phyloP scores from a whole-genome alignment of 2,329 filamentous ascomycete genomes.

The Scolecobasidium constrictum region DNA sequence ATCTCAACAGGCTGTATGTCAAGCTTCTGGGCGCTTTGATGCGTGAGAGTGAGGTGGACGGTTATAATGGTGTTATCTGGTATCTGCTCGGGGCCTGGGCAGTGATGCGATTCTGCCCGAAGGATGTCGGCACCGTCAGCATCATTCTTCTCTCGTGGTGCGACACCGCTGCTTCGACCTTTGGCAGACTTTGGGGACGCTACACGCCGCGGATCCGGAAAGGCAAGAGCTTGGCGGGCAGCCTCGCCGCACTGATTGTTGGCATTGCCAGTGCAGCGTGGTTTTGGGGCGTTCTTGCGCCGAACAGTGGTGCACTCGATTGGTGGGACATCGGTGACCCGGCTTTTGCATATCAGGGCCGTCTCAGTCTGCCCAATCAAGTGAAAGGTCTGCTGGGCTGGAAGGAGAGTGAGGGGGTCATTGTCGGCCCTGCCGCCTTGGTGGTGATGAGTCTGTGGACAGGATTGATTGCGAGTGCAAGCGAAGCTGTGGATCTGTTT shows the following conservation, averaged over 20 bases:
- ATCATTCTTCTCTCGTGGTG: constrained; percentile 93
- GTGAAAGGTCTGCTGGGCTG: constrained; percentile 52
- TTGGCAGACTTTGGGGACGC: constrained; percentile 78
- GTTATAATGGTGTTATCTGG: constrained; percentile 95
- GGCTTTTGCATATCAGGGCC: constrained; percentile 72
- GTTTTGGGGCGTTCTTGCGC: constrained; percentile 84
- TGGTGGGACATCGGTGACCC: constrained; percentile 32
- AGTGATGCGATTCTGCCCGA: constrained; percentile 78
- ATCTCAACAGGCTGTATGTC: constrained; percentile 82
- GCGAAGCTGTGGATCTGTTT: constrained; percentile 83
- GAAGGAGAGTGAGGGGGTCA: constrained; percentile 44
- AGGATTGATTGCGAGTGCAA: constrained; percentile 78
- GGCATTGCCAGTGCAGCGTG: constrained; percentile 72
- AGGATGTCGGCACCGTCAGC: constrained; percentile 83
- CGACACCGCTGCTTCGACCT: constrained; percentile 91
- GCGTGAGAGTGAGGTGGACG: constrained; percentile 88
- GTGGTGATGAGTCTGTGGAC: constrained; percentile 75
- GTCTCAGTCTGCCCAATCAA: constrained; percentile 55
- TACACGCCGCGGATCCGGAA: constrained; percentile 77
- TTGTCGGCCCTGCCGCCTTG: constrained; percentile 63
- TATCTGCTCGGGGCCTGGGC: constrained; percentile 87
- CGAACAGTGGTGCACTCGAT: constrained; percentile 26
- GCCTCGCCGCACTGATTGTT: constrained; percentile 68
- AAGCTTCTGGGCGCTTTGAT: constrained; percentile 77
- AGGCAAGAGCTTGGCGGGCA: constrained; percentile 88